Evolutionary conservation across 495 filamentous ascomycete genomes (phyloP).

Genomic region (Neurospora sp.): DNA sequence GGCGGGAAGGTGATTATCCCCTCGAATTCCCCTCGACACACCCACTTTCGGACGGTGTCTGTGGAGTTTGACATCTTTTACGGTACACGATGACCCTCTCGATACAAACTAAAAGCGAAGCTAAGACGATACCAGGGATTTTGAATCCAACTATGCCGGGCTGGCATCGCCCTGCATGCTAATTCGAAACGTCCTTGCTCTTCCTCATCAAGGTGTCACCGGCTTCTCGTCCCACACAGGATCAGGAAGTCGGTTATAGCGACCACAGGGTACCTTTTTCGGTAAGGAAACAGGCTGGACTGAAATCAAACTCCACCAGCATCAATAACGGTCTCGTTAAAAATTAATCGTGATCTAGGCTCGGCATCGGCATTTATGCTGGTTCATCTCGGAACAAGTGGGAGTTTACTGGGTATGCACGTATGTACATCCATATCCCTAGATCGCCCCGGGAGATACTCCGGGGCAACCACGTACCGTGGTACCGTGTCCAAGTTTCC

Average conservation of each 20-base stretch:
- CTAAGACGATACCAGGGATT: not conserved
- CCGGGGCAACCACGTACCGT: not conserved
- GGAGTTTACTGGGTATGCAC: not conserved
- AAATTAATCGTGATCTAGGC: not conserved
- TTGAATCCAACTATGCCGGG: not conserved
- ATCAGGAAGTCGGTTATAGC: not conserved
- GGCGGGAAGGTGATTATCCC: not conserved
- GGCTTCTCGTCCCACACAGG: not conserved
- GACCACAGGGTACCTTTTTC: not conserved
- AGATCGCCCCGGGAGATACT: not conserved
- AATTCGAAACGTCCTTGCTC: not conserved
- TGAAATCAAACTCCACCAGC: not conserved
- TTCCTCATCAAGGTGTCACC: not conserved
- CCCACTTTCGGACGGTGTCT: not conserved
- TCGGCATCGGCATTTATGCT: not conserved
- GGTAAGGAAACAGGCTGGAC: not conserved
- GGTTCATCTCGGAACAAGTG: not conserved
- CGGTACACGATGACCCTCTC: not conserved
- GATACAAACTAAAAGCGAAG: not conserved
- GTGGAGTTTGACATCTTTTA: not conserved
- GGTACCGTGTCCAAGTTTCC: not conserved
- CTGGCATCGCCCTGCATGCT: not conserved
- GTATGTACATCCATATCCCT: not conserved
- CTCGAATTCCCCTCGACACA: not conserved
- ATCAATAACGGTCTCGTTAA: not conserved